Evolutionary conservation across 2,329 filamentous ascomycete species (phyloP).

Genomic region (Botryotinia narcissicola): DNA sequence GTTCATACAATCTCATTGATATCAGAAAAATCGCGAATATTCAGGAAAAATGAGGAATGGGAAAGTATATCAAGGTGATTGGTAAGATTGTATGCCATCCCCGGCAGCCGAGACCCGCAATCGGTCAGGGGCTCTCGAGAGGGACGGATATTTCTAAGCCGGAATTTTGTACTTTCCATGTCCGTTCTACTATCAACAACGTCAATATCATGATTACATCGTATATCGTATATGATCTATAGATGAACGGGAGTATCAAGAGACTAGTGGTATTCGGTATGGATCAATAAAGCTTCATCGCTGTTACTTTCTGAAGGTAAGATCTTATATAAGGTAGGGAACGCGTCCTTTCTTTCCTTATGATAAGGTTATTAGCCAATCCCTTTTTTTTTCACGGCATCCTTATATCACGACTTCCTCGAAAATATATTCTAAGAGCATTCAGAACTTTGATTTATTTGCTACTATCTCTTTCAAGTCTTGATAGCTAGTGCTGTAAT

Average conservation of each 20-base stretch:
- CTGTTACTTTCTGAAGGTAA: not conserved
- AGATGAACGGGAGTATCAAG: not conserved
- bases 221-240: not conserved
- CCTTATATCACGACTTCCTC: not conserved
- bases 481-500: not conserved
- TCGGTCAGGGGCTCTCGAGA: not conserved
- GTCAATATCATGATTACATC: not conserved
- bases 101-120: not conserved
- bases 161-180: not conserved
- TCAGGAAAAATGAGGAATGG: not conserved
- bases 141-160: not conserved
- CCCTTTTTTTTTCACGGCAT: not conserved
- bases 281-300: not conserved
- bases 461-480: not conserved
- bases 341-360: not conserved
- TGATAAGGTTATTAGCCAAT: not conserved
- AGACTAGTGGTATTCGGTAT: not conserved
- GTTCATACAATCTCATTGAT: not conserved
- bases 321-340: not conserved
- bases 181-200: not conserved
- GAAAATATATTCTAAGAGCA: not conserved
- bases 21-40: not conserved
- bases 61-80: not conserved
- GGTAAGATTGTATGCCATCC: not conserved
- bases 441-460: not conserved